A percentile compares a stretch with the other conserved stretches of the same genome.
phyloP scores from a whole-genome alignment of 1,139 yeast species.

The Yamadazyma songkhlaensis region DNA sequence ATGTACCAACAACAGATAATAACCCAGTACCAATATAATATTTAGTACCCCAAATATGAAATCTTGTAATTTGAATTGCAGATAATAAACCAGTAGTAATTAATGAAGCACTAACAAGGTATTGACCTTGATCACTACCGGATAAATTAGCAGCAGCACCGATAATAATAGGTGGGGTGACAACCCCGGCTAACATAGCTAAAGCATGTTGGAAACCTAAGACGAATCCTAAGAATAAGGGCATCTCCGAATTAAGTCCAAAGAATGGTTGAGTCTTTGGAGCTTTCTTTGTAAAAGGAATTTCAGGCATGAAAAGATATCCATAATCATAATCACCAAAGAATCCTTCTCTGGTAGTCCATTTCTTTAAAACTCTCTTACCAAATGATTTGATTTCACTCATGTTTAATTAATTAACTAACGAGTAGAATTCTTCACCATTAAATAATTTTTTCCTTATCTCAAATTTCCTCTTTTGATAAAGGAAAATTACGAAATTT shows the following conservation, averaged over 20 bases:
- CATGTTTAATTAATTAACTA: no score
- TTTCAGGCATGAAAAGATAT: slow-evolving; percentile 69
- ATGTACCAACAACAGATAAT: slow-evolving; percentile 84
- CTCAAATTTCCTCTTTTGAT: no score
- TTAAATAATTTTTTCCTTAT: no score
- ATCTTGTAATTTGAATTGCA: slow-evolving; percentile 73
- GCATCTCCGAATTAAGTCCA: slow-evolving; percentile 76
- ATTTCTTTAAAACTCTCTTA: slow-evolving; percentile 33
- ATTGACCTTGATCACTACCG: slow-evolving; percentile 46
- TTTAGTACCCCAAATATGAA: slow-evolving; percentile 68
- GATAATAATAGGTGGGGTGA: slow-evolving; percentile 79
- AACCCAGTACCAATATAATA: slow-evolving; percentile 85
- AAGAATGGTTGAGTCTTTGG: slow-evolving; percentile 73
- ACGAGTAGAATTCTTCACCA: no score
- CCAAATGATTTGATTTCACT: background rate
- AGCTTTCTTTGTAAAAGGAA: slow-evolving; percentile 60
- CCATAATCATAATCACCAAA: slow-evolving; percentile 82
- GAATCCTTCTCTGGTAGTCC: slow-evolving; percentile 72
- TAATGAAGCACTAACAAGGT: slow-evolving; percentile 74
- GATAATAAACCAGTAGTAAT: slow-evolving; percentile 77
- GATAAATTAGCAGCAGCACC: slow-evolving; percentile 58
- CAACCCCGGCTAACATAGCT: slow-evolving; percentile 89
- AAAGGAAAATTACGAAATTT: no score
- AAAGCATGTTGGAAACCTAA: slow-evolving; percentile 85
- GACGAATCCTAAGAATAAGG: slow-evolving; percentile 66